phyloP scores from a whole-genome alignment of 148 eudicot species.

The Drosera capensis region DNA sequence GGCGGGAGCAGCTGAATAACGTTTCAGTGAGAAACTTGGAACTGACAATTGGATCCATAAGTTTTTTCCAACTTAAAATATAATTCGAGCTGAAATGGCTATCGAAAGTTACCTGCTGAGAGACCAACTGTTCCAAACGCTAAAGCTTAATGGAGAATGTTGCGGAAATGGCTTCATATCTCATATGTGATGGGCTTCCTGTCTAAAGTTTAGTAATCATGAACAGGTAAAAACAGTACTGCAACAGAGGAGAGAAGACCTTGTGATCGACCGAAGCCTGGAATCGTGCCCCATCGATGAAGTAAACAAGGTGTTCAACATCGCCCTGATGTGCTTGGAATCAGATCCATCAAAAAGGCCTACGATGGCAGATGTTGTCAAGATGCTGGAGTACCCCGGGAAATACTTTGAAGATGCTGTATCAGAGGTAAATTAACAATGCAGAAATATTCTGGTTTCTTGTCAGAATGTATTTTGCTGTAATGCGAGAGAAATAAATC shows the following conservation, averaged over 20 bases:
- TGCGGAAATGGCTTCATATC: not conserved
- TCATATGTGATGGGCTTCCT: not conserved
- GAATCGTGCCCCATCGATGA: conserved; percentile 34
- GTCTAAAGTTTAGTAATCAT: not conserved
- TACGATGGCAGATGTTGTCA: conserved; percentile 57
- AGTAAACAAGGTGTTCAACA: conserved; percentile 36
- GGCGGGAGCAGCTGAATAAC: too few species aligned
- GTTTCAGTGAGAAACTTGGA: too few species aligned
- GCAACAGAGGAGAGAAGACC: conserved; percentile 51
- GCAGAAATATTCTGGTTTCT: too few species aligned
- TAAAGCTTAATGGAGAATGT: not conserved
- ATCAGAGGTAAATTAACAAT: too few species aligned
- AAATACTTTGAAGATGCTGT: too few species aligned
- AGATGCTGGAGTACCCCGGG: conserved; percentile 46
- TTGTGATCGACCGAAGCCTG: conserved; percentile 52
- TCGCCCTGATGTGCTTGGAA: conserved; percentile 74
- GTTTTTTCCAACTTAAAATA: too few species aligned
- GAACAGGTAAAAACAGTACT: conserved; percentile 76
- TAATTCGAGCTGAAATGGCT: too few species aligned
- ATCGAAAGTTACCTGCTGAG: too few species aligned
- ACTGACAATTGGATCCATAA: too few species aligned
- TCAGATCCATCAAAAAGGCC: conserved; percentile 60
- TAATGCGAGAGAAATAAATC: too few species aligned
- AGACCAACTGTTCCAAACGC: too few species aligned
- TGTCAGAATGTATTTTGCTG: too few species aligned